These are phyloP conservation scores for Quillaja saponaria DNA, from an alignment of 306 rosid genomes.

Conservation along the genomic window DNA sequence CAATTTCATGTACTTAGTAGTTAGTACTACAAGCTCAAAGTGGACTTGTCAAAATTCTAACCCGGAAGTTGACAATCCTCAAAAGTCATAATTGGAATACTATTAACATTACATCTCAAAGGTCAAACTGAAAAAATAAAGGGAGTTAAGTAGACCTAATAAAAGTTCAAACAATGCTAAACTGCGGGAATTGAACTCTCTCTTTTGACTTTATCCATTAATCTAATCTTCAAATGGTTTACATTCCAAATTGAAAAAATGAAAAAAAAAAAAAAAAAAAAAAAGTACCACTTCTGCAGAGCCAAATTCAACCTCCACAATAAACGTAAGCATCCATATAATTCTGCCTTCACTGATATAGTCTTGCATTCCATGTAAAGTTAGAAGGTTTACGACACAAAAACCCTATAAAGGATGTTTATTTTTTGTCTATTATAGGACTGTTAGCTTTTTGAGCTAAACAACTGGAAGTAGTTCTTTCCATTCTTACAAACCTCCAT, in stretches of 20 bases:
- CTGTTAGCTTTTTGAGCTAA: too few species aligned
- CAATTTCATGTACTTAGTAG: too few species aligned
- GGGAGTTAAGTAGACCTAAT: slow-evolving; percentile 2
- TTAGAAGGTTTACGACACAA: slow-evolving; percentile 19
- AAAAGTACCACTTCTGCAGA: slow-evolving; percentile 1
- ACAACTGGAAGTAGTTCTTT: too few species aligned
- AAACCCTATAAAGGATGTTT: too few species aligned
- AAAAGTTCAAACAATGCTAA: slow-evolving; percentile 18
- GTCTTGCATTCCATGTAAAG: slow-evolving; percentile 29
- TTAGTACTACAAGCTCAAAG: too few species aligned
- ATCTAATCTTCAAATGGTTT: slow-evolving; percentile 19
- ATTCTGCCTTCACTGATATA: slow-evolving; percentile 23
- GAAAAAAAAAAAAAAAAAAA: too few species aligned
- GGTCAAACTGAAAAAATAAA: slow-evolving; percentile 11
- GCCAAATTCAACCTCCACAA: slow-evolving; percentile 27
- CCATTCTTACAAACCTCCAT: too few species aligned
- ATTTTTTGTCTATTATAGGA: too few species aligned
- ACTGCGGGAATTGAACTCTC: slow-evolving; percentile 12
- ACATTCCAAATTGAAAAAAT: slow-evolving; percentile 25
- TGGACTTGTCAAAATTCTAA: slow-evolving; percentile 11
- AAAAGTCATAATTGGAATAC: background rate
- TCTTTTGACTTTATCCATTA: slow-evolving; percentile 22
- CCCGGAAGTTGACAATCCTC: slow-evolving; percentile 4
- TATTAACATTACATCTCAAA: slow-evolving; percentile 1
- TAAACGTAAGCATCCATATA: slow-evolving; percentile 13